Evolutionary conservation across 257 asterid species (phyloP).

Genomic region (Ballota nigra): DNA sequence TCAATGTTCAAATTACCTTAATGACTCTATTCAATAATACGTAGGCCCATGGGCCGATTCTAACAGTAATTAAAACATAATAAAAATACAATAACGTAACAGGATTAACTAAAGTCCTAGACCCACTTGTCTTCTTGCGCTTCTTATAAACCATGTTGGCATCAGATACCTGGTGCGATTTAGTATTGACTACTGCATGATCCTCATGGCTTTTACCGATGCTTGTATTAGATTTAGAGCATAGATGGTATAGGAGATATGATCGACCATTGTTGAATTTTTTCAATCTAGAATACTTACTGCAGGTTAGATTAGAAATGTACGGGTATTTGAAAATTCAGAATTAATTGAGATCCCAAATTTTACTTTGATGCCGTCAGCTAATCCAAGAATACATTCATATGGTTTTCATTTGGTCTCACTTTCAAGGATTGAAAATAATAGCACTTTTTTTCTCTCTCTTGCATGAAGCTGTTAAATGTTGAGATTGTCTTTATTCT

Average conservation of each 20-base stretch:
- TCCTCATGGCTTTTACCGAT: not conserved
- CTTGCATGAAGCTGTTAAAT: too few species aligned
- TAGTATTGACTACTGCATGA: not conserved
- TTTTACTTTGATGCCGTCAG: not conserved
- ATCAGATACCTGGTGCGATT: conserved; percentile 3
- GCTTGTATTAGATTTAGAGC: not conserved
- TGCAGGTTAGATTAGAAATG: not conserved
- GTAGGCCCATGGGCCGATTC: too few species aligned
- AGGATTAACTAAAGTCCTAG: too few species aligned
- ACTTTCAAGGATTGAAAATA: not conserved
- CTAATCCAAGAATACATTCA: conserved; percentile 7
- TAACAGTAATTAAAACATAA: too few species aligned
- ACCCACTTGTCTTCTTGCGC: too few species aligned
- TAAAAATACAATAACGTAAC: too few species aligned
- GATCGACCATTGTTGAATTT: not conserved
- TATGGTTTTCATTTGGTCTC: not conserved
- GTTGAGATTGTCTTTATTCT: conserved; percentile 2
- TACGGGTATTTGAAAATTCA: not conserved
- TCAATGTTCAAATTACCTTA: too few species aligned
- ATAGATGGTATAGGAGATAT: not conserved
- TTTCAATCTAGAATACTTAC: not conserved
- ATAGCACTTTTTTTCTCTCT: not conserved
- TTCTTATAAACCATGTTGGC: too few species aligned
- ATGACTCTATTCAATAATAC: too few species aligned
- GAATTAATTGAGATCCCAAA: conserved; percentile 1